These are phyloP conservation scores for Heritiera fomes DNA, from an alignment of 345 rosid genomes.

Conservation along the genomic window DNA sequence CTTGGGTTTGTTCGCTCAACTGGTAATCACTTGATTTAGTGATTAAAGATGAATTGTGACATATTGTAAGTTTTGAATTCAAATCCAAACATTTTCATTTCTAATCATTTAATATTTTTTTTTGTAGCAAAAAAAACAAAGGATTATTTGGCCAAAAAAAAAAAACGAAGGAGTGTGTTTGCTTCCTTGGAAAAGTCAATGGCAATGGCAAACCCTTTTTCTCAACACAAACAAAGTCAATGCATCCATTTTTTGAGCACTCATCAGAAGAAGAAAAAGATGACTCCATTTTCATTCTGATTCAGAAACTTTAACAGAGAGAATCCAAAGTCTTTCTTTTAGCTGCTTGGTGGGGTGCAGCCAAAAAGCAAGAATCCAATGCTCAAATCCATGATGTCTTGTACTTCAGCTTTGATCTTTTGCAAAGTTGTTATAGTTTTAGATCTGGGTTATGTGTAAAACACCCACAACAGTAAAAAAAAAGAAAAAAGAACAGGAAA, in stretches of 20 bases:
- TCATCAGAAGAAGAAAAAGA: not conserved
- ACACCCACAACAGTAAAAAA: not conserved
- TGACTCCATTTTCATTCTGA: not conserved
- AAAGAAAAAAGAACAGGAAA: not conserved
- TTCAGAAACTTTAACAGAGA: not conserved
- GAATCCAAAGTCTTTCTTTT: not conserved
- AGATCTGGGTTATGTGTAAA: constrained; percentile 4
- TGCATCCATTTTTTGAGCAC: not conserved
- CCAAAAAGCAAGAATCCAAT: constrained; percentile 8
- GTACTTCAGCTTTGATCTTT: not conserved
- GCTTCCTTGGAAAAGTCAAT: constrained; percentile 14
- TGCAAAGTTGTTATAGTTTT: not conserved
- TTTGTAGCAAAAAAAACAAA: too few species aligned
- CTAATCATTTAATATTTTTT: too few species aligned
- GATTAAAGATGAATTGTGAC: too few species aligned
- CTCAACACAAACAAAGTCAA: constrained; percentile 12
- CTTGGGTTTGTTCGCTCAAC: constrained; percentile 12
- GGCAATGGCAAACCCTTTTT: not conserved
- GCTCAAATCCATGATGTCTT: constrained; percentile 12
- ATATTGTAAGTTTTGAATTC: too few species aligned
- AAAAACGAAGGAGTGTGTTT: not conserved
- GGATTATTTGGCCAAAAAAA: too few species aligned
- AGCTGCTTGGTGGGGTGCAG: not conserved
- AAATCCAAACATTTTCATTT: too few species aligned
- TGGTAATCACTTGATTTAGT: not conserved